Evolutionary conservation across 768 basidiomycete genomes (phyloP).

Genomic region (Leccinum variicolor): DNA sequence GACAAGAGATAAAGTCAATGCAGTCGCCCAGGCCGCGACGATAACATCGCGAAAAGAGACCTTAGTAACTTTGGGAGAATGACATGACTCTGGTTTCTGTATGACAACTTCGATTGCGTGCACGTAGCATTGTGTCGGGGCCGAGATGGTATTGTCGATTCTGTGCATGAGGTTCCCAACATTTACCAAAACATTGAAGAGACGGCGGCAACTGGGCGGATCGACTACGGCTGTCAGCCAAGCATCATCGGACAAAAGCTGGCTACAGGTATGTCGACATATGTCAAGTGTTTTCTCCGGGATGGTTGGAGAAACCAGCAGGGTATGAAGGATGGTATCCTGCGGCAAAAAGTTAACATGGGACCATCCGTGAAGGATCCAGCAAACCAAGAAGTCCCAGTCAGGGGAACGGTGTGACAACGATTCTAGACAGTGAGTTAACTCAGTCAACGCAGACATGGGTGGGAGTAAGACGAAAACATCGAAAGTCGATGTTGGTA

Average conservation of each 20-base stretch:
- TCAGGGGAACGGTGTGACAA: conserved; percentile 25
- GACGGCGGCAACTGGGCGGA: conserved; percentile 35
- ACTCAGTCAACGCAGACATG: conserved; percentile 26
- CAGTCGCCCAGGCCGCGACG: conserved; percentile 36
- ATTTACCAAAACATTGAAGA: conserved; percentile 45
- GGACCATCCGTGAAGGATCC: not conserved
- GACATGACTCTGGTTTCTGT: conserved; percentile 25
- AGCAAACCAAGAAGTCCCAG: conserved; percentile 31
- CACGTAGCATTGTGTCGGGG: conserved; percentile 37
- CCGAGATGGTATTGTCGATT: conserved; percentile 24
- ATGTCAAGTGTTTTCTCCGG: conserved; percentile 31
- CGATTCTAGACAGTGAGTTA: conserved; percentile 24
- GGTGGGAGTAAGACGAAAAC: conserved; percentile 8
- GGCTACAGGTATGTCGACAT: conserved; percentile 32
- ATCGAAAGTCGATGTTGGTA: conserved; percentile 12
- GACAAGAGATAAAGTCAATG: conserved; percentile 28
- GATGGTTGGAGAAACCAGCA: conserved; percentile 26
- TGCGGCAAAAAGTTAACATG: conserved; percentile 15
- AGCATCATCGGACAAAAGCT: conserved; percentile 27
- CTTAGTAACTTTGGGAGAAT: conserved; percentile 11
- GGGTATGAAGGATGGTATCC: conserved; percentile 24
- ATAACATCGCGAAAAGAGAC: conserved; percentile 38
- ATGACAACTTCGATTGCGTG: conserved; percentile 42
- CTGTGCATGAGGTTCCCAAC: conserved; percentile 36
- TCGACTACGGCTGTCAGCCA: conserved; percentile 22